Evolutionary conservation across 1,284 basidiomycete genomes (phyloP), one percentile per base, ranked within the genome.

Genomic region (Sanghuangporus baumii): DNA sequence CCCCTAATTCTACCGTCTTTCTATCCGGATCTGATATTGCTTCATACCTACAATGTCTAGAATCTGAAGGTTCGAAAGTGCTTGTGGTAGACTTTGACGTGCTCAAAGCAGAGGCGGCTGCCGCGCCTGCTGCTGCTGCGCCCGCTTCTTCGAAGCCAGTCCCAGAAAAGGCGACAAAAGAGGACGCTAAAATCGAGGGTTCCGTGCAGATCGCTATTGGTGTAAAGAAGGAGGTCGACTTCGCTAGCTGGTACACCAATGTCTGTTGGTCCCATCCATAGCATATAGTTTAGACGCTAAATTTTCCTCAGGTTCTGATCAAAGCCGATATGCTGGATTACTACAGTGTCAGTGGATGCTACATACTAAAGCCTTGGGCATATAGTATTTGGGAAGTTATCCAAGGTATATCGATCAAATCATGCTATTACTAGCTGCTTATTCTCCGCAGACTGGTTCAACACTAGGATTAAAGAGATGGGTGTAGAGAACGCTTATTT

Each of bases 291-390:
- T 55, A 55, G 14, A 56, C 43, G 18, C 38, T 23, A 20, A 26
- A 23, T 60, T 57, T 54, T 26, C 23, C 9, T 69, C 23, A 96
- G 92, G 95, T 98, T n/a, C 80, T 99, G 66, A 81, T 96, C 75
- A 98, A 99, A 80, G 93, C 95, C 26, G 96, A 99, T 71, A 98
- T 99, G 96, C 79, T 99, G 62, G 97, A 99, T 73, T 99, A 99
- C 79, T 99, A 99, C 78, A 96, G 89, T 74, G 95, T 99, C 71
- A 96, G 93, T 67, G 97, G 96, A 31, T 99, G 96, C 74, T 99
- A 99, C 78, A 98, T 99, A 71, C 87, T 99, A 66, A 96, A 95
- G 74, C 97, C 97, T 0, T 95, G 94, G 91, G 96, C 94, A 6
- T 99, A 94, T 78, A 88, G 86, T 70, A 95, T 99, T 72, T 99